These are phyloP conservation scores for Allantophomopsis cytisporea DNA, from an alignment of 2,329 filamentous ascomycete species.

Conservation along the genomic window DNA sequence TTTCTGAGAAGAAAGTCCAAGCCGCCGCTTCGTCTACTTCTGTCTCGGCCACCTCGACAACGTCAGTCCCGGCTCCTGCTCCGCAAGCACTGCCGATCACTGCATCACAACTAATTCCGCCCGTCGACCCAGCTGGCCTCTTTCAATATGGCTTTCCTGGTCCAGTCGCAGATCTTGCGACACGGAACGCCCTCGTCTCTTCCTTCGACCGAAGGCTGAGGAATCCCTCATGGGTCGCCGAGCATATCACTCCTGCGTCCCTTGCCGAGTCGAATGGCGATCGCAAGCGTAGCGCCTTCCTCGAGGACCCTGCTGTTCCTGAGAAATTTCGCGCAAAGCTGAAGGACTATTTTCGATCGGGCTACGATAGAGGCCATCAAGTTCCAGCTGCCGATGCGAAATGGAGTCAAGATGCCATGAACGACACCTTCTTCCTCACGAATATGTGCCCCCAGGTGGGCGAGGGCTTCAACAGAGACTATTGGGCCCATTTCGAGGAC, in stretches of 20 bases:
- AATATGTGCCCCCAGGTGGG: slow-evolving; percentile 99
- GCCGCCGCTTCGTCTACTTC: slow-evolving; percentile 15
- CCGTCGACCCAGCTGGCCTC: slow-evolving; percentile 62
- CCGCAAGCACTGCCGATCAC: slow-evolving; percentile 13
- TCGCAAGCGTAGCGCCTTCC: slow-evolving; percentile 69
- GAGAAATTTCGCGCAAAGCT: slow-evolving; percentile 79
- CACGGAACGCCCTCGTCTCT: slow-evolving; percentile 65
- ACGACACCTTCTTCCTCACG: slow-evolving; percentile 81
- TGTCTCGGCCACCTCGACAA: slow-evolving; percentile 2
- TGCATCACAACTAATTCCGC: slow-evolving; percentile 21
- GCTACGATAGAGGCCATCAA: slow-evolving; percentile 94
- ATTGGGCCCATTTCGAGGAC: slow-evolving; percentile 98
- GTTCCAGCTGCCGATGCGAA: slow-evolving; percentile 93
- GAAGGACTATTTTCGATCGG: slow-evolving; percentile 87
- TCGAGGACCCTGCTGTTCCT: slow-evolving; percentile 70
- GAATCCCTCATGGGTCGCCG: slow-evolving; percentile 89
- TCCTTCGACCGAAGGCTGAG: slow-evolving; percentile 81
- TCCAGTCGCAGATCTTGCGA: slow-evolving; percentile 70
- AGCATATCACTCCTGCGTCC: slow-evolving; percentile 89
- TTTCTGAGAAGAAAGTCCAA: slow-evolving; percentile 29
- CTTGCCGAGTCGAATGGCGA: slow-evolving; percentile 64
- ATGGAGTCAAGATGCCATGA: slow-evolving; percentile 89
- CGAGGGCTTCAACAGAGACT: slow-evolving; percentile 96
- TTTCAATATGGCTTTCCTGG: slow-evolving; percentile 89
- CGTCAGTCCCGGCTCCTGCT: slow-evolving; percentile 11